Percentiles rank a stretch among this genome's conserved stretches.
These are phyloP conservation scores for Trifolium pratense DNA, from an alignment of 306 rosid genomes.

Conservation along the genomic window DNA sequence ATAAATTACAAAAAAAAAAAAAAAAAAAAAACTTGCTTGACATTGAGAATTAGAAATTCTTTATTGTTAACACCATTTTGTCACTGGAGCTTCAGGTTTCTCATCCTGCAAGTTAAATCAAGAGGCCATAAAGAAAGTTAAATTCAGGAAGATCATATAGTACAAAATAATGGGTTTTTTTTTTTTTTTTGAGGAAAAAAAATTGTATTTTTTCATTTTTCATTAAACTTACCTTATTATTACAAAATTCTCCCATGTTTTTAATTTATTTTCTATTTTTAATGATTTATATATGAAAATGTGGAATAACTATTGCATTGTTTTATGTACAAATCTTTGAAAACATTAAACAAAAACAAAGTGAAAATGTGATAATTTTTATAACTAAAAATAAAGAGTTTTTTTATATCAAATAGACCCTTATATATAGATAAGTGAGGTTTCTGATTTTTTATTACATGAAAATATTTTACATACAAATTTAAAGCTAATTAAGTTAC, in stretches of 20 bases:
- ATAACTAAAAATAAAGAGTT: not conserved
- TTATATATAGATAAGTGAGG: not conserved
- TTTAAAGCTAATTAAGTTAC: not conserved
- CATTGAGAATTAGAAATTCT: constrained; percentile 15
- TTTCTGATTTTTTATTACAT: not conserved
- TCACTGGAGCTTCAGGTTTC: constrained; percentile 66
- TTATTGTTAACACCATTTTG: constrained; percentile 32
- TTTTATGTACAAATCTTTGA: not conserved
- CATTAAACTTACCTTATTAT: not conserved
- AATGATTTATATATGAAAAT: not conserved
- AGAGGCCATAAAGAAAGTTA: not conserved
- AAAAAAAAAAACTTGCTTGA: not conserved
- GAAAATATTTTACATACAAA: not conserved
- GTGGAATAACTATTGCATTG: not conserved
- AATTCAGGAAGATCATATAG: not conserved
- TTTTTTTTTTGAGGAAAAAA: not conserved
- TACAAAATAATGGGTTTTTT: no score
- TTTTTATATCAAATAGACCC: not conserved
- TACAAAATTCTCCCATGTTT: not conserved
- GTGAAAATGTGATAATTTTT: not conserved
- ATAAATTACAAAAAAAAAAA: no score
- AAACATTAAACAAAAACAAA: not conserved
- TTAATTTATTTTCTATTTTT: not conserved
- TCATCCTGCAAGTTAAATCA: constrained; percentile 58
- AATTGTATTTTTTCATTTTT: not conserved